Conservation (phyloP, 306 rosid species). For the Quercus alba region DNA sequence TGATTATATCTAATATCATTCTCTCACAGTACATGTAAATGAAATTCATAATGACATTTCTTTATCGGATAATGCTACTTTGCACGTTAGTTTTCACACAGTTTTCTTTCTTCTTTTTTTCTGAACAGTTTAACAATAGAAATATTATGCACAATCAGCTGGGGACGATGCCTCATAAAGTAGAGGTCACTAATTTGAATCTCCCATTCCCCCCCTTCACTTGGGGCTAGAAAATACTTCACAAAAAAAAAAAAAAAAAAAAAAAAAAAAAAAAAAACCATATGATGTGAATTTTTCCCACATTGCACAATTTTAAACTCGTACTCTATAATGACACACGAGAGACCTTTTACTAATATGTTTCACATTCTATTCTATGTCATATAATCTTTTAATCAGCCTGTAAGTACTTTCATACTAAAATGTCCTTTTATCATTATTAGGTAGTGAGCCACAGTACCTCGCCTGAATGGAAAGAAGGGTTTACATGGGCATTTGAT, state of each 20-base stretch:
- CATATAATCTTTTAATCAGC: constrained; percentile 1
- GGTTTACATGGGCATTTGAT: constrained; percentile 95
- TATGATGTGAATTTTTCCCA: background rate
- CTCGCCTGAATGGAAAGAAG: constrained; percentile 98
- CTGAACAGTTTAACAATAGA: background rate
- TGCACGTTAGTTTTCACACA: background rate
- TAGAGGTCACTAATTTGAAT: too few relatives aligned
- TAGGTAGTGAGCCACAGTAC: constrained; percentile 86
- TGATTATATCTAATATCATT: background rate
- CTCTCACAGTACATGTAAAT: background rate
- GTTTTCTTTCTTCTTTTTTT: background rate
- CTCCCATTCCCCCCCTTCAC: too few relatives aligned
- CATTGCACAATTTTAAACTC: background rate
- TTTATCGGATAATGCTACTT: background rate
- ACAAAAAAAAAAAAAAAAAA: too few relatives aligned
- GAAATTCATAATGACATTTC: background rate
- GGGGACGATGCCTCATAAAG: too few relatives aligned
- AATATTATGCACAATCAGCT: background rate
- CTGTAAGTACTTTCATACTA: background rate
- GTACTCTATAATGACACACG: background rate
- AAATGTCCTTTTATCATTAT: constrained; percentile 3
- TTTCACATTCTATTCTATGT: constrained; percentile 2
- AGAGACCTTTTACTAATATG: background rate
- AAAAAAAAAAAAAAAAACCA: too few relatives aligned
- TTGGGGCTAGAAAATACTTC: too few relatives aligned